A percentile compares a stretch with the other conserved stretches of the same genome.
Evolutionary conservation across 1,284 basidiomycete species (phyloP).

Genomic region (Inonotus obliquus): DNA sequence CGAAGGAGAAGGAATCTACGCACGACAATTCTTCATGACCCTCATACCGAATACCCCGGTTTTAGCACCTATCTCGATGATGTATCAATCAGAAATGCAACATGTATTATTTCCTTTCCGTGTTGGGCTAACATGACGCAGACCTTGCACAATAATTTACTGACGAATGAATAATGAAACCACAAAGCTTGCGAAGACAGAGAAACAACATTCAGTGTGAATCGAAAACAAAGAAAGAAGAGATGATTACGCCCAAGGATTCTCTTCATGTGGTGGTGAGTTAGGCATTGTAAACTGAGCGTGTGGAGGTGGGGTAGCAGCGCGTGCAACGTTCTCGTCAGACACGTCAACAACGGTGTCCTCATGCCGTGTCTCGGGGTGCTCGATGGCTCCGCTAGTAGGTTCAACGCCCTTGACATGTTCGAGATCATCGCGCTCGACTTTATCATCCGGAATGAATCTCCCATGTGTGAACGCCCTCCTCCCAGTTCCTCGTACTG

Average conservation of each 20-base stretch:
- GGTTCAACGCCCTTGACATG: slow-evolving; percentile 20
- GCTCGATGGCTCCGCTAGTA: slow-evolving; percentile 22
- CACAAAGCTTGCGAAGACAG: not conserved
- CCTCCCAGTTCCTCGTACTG: slow-evolving; percentile 35
- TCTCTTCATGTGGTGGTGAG: slow-evolving; percentile 20
- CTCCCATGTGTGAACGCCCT: slow-evolving; percentile 53
- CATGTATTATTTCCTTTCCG: slow-evolving; percentile 4
- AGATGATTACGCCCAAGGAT: slow-evolving; percentile 25
- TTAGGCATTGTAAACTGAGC: slow-evolving; percentile 26
- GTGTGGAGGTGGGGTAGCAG: slow-evolving; percentile 43
- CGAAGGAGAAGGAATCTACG: not conserved
- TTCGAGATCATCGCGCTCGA: slow-evolving; percentile 31
- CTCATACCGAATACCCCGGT: not conserved
- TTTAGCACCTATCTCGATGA: not conserved
- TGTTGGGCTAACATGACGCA: not conserved
- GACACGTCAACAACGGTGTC: slow-evolving; percentile 29
- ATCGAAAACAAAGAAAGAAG: not conserved
- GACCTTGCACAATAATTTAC: slow-evolving; percentile 11
- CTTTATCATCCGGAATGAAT: slow-evolving; percentile 38
- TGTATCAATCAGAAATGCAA: not conserved
- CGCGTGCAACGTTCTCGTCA: slow-evolving; percentile 28
- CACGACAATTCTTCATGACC: slow-evolving; percentile 10
- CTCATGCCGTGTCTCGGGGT: slow-evolving; percentile 26
- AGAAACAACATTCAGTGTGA: not conserved
- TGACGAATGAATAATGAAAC: not conserved